A percentile compares a stretch with the other conserved stretches of the same genome.
These are phyloP conservation scores for Mortierella sp. DNA, from an alignment of 371 early-diverging fungal species.

Conservation along the genomic window DNA sequence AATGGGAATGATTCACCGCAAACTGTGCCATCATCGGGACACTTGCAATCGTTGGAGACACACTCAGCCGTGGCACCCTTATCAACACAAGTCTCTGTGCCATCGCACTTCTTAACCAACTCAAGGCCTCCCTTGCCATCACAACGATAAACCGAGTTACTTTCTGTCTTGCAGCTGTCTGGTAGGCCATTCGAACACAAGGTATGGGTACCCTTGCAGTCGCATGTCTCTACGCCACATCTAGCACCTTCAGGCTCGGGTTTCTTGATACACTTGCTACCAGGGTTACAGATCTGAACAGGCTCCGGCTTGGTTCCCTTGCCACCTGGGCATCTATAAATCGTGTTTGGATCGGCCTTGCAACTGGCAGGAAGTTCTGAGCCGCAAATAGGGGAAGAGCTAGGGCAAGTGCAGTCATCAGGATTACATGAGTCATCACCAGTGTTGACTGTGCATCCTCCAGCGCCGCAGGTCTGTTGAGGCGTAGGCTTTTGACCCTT, in stretches of 20 bases:
- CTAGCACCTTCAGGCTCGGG: neutral
- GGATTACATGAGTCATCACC: slow-evolving; percentile 11
- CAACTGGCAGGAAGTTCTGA: slow-evolving; percentile 1
- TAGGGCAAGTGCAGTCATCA: slow-evolving; percentile 6
- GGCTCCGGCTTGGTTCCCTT: neutral
- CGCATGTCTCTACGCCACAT: neutral
- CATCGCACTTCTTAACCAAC: neutral
- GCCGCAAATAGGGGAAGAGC: slow-evolving; percentile 3
- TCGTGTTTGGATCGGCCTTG: slow-evolving; percentile 6
- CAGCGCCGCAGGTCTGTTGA: neutral
- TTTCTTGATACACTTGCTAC: slow-evolving; percentile 6
- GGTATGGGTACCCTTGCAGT: neutral
- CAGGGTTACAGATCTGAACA: slow-evolving; percentile 5
- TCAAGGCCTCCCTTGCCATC: neutral
- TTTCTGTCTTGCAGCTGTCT: neutral
- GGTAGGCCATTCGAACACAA: neutral
- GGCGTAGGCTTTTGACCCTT: neutral
- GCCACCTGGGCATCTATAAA: slow-evolving; percentile 9
- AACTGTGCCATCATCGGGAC: slow-evolving; percentile 1
- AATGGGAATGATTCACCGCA: slow-evolving; percentile 19
- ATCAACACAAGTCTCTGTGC: neutral
- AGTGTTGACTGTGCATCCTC: slow-evolving; percentile 17
- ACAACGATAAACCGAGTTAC: neutral
- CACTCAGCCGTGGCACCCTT: neutral
- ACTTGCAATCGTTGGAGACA: slow-evolving; percentile 3